Evolutionary conservation across 495 filamentous ascomycete genomes (phyloP).

Genomic region (Penicillium arizonense): DNA sequence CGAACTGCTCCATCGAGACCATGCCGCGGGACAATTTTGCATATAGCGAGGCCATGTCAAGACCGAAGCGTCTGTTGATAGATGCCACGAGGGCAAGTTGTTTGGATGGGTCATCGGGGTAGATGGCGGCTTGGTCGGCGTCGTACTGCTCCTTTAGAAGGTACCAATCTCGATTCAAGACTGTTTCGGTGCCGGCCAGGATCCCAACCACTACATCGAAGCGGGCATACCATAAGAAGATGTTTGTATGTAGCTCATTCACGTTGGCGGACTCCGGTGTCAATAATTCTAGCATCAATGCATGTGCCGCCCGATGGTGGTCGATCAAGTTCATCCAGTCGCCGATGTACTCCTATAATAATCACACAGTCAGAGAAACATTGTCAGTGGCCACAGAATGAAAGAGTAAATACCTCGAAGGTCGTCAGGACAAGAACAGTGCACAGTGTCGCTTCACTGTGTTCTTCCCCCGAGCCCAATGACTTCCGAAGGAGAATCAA

Average conservation of each 20-base stretch:
- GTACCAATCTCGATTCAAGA: slow-evolving; percentile 81
- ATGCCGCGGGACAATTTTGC: slow-evolving; percentile 62
- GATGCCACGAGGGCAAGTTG: slow-evolving; percentile 66
- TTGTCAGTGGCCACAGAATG: slow-evolving; percentile 1
- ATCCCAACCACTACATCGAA: slow-evolving; percentile 85
- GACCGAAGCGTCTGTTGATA: slow-evolving; percentile 68
- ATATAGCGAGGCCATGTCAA: slow-evolving; percentile 78
- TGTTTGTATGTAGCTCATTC: slow-evolving; percentile 62
- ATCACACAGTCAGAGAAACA: neutral
- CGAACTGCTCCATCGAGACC: slow-evolving; percentile 65
- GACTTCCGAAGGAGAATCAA: slow-evolving; percentile 72
- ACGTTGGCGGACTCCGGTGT: slow-evolving; percentile 75
- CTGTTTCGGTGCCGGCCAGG: slow-evolving; percentile 73
- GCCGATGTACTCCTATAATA: slow-evolving; percentile 78
- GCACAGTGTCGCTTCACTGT: slow-evolving; percentile 72
- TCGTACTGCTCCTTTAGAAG: slow-evolving; percentile 62
- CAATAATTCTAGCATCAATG: slow-evolving; percentile 73
- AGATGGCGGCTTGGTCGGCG: slow-evolving; percentile 49
- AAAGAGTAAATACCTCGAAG: slow-evolving; percentile 68
- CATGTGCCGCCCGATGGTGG: slow-evolving; percentile 86
- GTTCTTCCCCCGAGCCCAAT: slow-evolving; percentile 64
- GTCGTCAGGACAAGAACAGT: slow-evolving; percentile 91
- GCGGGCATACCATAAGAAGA: slow-evolving; percentile 83
- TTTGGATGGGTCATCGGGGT: slow-evolving; percentile 62
- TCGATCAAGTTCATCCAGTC: slow-evolving; percentile 91